Percentiles rank a stretch among this genome's conserved stretches.
phyloP scores from a whole-genome alignment of 129 eudicot species.

The Cynara cardunculus region DNA sequence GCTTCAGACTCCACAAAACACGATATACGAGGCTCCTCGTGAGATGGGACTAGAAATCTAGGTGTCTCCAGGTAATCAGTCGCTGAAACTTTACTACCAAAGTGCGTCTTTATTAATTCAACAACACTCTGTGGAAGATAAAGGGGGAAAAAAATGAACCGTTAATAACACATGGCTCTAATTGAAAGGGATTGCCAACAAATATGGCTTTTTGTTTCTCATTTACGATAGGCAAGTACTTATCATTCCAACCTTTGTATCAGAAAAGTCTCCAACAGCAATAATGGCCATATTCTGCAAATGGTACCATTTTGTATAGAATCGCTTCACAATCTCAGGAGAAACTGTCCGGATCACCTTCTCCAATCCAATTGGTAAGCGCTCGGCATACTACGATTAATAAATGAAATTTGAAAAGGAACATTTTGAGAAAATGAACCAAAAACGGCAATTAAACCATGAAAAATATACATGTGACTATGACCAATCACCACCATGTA shows the following conservation, averaged over 20 bases:
- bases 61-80: constrained; percentile 53
- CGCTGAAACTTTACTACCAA: constrained; percentile 48
- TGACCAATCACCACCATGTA: background rate
- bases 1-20: constrained; percentile 97
- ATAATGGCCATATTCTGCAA: constrained; percentile 86
- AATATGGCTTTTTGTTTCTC: background rate
- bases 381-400: constrained; percentile 78
- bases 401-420: background rate
- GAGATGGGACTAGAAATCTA: constrained; percentile 64
- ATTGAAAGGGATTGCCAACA: background rate
- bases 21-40: constrained; percentile 75
- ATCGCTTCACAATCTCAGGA: constrained; percentile 60
- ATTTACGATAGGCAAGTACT: constrained; percentile 1
- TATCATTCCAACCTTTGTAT: constrained; percentile 62
- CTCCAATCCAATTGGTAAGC: constrained; percentile 86
- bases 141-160: background rate
- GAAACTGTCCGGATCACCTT: constrained; percentile 81
- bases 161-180: background rate
- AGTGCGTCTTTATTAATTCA: constrained; percentile 74
- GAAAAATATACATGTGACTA: background rate
- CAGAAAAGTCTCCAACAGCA: constrained; percentile 92
- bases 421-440: background rate
- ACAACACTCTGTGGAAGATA: constrained; percentile 63
- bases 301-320: constrained; percentile 83
- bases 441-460: constrained; percentile 18